Evolutionary conservation across 1,284 basidiomycete species (phyloP).

Genomic region (Apiotrichum porosum): DNA sequence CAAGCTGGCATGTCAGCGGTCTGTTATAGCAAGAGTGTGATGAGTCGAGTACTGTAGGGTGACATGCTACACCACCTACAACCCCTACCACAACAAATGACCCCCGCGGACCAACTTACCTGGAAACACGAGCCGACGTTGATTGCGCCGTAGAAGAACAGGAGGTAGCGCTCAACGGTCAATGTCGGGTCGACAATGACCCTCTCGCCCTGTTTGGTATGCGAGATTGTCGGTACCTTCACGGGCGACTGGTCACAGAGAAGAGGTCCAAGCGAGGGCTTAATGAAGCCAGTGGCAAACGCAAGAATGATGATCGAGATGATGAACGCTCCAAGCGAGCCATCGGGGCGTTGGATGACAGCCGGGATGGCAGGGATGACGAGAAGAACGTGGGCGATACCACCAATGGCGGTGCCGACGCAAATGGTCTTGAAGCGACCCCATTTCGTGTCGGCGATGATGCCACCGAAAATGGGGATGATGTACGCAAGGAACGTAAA

Average conservation of each 20-base stretch:
- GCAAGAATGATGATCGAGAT: constrained; percentile 46
- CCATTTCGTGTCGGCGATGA: constrained; percentile 59
- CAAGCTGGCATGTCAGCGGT: constrained; percentile 33
- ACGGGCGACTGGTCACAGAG: constrained; percentile 48
- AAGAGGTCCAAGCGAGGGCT: constrained; percentile 44
- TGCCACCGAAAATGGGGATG: constrained; percentile 47
- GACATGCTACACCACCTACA: too few species aligned
- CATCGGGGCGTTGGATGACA: constrained; percentile 32
- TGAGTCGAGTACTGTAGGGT: too few species aligned
- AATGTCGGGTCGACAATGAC: constrained; percentile 46
- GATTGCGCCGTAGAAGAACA: constrained; percentile 41
- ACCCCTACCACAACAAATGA: too few species aligned
- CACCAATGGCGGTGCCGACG: constrained; percentile 44
- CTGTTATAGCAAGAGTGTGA: background rate
- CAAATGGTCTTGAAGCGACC: constrained; percentile 71
- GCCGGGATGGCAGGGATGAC: constrained; percentile 42
- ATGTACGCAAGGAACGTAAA: constrained; percentile 40
- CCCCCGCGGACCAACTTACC: too few species aligned
- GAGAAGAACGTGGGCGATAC: constrained; percentile 40
- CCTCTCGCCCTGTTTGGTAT: constrained; percentile 37
- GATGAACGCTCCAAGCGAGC: constrained; percentile 36
- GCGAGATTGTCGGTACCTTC: constrained; percentile 32
- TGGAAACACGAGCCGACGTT: constrained; percentile 48
- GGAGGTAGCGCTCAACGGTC: constrained; percentile 42
- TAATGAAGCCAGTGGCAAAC: constrained; percentile 47